A percentile compares a stretch with the other conserved stretches of the same genome.
phyloP scores from a whole-genome alignment of 495 filamentous ascomycete genomes.

The Xylaria bambusicola region DNA sequence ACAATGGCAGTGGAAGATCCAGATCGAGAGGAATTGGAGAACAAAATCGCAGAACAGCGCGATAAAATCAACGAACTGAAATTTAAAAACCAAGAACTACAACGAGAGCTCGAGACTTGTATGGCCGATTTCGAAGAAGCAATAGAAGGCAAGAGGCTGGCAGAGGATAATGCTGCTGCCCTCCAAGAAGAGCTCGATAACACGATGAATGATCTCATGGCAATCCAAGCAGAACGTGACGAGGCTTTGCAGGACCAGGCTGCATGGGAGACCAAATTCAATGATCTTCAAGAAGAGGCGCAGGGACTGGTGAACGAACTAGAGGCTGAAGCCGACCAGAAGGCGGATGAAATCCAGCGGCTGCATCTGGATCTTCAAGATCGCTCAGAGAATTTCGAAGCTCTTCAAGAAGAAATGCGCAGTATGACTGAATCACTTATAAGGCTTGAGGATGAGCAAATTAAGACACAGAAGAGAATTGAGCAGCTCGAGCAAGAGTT shows the following conservation, averaged over 20 bases:
- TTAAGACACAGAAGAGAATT: constrained; percentile 60
- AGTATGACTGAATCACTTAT: constrained; percentile 83
- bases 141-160: constrained; percentile 58
- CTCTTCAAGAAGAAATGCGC: constrained; percentile 87
- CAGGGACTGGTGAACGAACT: constrained; percentile 82
- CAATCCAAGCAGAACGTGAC: constrained; percentile 83
- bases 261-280: constrained; percentile 77
- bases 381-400: constrained; percentile 78
- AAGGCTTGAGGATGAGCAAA: constrained; percentile 82
- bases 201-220: constrained; percentile 75
- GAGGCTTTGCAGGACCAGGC: constrained; percentile 77
- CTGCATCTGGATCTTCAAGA: constrained; percentile 67
- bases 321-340: constrained; percentile 75
- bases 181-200: constrained; percentile 77
- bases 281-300: constrained; percentile 75
- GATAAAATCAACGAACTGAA: constrained; percentile 84
- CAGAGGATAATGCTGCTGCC: constrained; percentile 59
- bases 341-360: constrained; percentile 70
- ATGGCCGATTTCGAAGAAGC: constrained; percentile 66
- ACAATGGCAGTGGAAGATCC: constrained; percentile 69
- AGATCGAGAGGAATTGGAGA: constrained; percentile 85
- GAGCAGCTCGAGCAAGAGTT: constrained; percentile 76
- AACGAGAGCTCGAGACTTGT: constrained; percentile 69
- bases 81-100: constrained; percentile 78
- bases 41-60: constrained; percentile 76